Evolutionary conservation across 371 early-diverging fungal genomes (phyloP), one percentile per base, ranked within the genome.

Genomic region (Mortierella sp.): DNA sequence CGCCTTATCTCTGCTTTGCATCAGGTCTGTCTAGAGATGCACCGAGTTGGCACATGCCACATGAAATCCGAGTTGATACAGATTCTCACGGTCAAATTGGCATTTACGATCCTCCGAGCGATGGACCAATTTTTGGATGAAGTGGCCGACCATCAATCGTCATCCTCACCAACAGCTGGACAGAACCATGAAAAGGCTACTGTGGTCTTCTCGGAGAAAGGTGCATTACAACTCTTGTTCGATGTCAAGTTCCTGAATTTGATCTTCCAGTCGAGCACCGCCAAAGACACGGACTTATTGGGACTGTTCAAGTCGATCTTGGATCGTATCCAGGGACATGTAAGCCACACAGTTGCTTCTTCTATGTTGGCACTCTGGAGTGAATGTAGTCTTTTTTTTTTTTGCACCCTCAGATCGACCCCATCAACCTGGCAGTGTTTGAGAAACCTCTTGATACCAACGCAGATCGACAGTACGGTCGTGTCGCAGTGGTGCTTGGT

Each of bases 381-480:
- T 30, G 18, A 1, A 43, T 45, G 21, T 24, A n/a, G n/a, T n/a
- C n/a, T n/a, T n/a, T n/a, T n/a, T n/a, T n/a, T n/a, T n/a, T n/a
- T n/a, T n/a, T n/a, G n/a, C n/a, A n/a, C n/a, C n/a, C n/a, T n/a
- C 61, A 87, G 88, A 83, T 88, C 52, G 88, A 88, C 58, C 83
- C 84, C 16, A 86, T 87, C 47, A 83, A 87, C 61, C 78, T 86
- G 81, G 84, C 82, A 3, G 78, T 78, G 14, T 83, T 85, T 62
- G 81, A 84, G 56, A 78, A 82, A 10, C 80, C 83, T 21, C 48
- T 86, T 42, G 78, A 78, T 14, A 67, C 54, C 26, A 72, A 76
- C 58, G 84, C 83, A 6, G 84, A 86, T 26, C 73, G 81, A 4
- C 85, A 83, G 43, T 86, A 83, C 47, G 58, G 78, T 3, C 84